These are phyloP conservation scores for Paecilomyces niveus DNA, from an alignment of 2,329 filamentous ascomycete species.

Conservation along the genomic window DNA sequence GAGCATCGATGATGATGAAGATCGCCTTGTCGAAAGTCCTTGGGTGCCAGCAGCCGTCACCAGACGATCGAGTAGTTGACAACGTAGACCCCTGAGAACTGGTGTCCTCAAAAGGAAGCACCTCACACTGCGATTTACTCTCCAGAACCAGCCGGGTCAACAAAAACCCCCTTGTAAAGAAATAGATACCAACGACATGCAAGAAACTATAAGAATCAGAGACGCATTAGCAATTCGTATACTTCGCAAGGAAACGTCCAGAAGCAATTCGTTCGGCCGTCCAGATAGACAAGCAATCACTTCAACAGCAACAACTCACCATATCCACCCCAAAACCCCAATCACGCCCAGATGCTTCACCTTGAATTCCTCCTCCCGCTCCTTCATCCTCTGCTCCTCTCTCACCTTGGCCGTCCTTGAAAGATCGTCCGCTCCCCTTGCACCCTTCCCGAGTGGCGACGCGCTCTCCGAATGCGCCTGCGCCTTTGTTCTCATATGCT, in stretches of 20 bases:
- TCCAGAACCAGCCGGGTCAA: conserved; percentile 77
- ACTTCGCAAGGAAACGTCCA: background rate
- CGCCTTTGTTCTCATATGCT: conserved; percentile 13
- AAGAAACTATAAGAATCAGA: conserved; percentile 46
- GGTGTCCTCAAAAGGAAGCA: conserved; percentile 56
- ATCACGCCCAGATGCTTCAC: conserved; percentile 29
- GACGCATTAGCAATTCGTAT: background rate
- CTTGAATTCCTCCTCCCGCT: conserved; percentile 32
- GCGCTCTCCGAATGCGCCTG: conserved; percentile 12
- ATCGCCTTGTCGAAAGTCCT: conserved; percentile 90
- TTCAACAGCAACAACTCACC: conserved; percentile 23
- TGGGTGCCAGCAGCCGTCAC: conserved; percentile 87
- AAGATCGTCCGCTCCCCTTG: background rate
- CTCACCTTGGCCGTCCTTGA: conserved; percentile 16
- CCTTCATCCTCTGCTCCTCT: conserved; percentile 20
- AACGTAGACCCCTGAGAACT: conserved; percentile 11
- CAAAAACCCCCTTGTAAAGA: conserved; percentile 93
- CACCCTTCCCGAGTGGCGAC: conserved; percentile 3
- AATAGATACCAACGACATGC: conserved; percentile 73
- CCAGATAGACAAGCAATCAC: background rate
- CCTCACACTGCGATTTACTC: conserved; percentile 63
- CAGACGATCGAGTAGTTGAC: conserved; percentile 18
- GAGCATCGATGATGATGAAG: conserved; percentile 82
- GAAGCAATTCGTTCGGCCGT: background rate
- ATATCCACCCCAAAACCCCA: conserved; percentile 32